phyloP scores from a whole-genome alignment of 108 stramenopile genomes.

The Hondaea fermentalgiana region DNA sequence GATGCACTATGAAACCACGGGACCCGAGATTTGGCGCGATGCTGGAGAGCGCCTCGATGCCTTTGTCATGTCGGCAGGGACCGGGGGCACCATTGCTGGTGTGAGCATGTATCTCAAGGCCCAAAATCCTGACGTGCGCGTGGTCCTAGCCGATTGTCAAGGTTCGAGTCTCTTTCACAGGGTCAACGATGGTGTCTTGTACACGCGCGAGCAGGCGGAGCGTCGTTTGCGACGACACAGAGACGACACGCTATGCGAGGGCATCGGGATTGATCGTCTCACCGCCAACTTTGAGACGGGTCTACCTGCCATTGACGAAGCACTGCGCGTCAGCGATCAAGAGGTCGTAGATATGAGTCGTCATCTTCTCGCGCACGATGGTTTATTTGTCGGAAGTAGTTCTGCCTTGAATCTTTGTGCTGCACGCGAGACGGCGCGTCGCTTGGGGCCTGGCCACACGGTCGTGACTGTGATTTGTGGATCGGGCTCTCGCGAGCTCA shows the following conservation, averaged over 20 bases:
- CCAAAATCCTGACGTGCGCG: constrained; percentile 55
- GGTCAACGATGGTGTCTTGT: constrained; percentile 31
- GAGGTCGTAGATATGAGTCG: constrained; percentile 55
- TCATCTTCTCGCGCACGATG: constrained; percentile 49
- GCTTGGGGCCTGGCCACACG: constrained; percentile 42
- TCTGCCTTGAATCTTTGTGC: constrained; percentile 56
- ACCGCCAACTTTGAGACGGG: constrained; percentile 57
- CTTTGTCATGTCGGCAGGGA: constrained; percentile 62
- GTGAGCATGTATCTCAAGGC: constrained; percentile 57
- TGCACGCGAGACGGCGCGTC: constrained; percentile 39
- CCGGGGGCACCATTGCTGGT: constrained; percentile 71
- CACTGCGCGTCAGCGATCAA: constrained; percentile 21
- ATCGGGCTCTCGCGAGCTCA: constrained; percentile 40
- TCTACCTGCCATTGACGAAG: constrained; percentile 20
- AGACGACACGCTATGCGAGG: constrained; percentile 55
- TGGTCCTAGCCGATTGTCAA: constrained; percentile 64
- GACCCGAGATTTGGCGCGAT: constrained; percentile 69
- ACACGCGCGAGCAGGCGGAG: constrained; percentile 39
- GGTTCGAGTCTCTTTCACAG: constrained; percentile 48
- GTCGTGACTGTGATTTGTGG: constrained; percentile 63
- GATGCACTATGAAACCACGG: constrained; percentile 64
- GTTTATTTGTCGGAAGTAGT: constrained; percentile 57
- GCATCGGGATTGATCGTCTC: constrained; percentile 62
- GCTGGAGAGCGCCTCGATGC: constrained; percentile 54
- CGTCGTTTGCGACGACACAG: constrained; percentile 13